Evolutionary conservation across 2,329 filamentous ascomycete genomes (phyloP), one percentile per base, ranked within the genome.

Genomic region (Colletotrichum musicola): DNA sequence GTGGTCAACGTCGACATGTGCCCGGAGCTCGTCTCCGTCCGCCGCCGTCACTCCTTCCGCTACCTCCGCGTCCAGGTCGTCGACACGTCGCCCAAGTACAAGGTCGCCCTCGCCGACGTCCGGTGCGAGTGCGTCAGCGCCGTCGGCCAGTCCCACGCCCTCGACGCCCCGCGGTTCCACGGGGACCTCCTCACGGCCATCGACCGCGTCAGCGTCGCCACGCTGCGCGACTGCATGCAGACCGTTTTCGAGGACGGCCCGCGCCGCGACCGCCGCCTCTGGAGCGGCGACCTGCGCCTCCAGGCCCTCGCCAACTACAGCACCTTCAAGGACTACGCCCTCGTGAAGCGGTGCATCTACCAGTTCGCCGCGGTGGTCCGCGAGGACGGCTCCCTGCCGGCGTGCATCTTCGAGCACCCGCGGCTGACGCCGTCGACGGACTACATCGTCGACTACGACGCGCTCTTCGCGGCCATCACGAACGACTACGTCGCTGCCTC

Each of bases 221-320:
- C 79, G 6, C 72, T 80, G 2, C 69, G 78, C n/a, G 75, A 80
- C 62, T 81, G 79, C 64, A 80, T 80, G 79, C 78, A 80, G 63
- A 78, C 78, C 13, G 78, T 80, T 16, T 80, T 80, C 62, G 79
- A 81, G 64, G 79, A 81, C 35, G 78, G 79, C 1, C 79, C 78
- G 12, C 70, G 79, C n/a, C 72, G 79, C 35, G 79, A 80, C 60
- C 71, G 78, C n/a, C 72, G 79, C 16, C 67, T 80, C 10, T 80
- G 79, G 79, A 72, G 76, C n/a, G 79, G 78, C 0, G 79, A 81
- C 54, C 64, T 80, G 5, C 73, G 78, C 14, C 74, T 80, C 13
- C 78, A 81, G 58, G 78, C 78, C 1, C 69, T 80, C 16, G 75
- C 78, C 6, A 80, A 80, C 64, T 80, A 80, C 64, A 75, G 73